These are phyloP conservation scores for Aspergillus saccharolyticus DNA, from an alignment of 495 filamentous ascomycete species.

Conservation along the genomic window DNA sequence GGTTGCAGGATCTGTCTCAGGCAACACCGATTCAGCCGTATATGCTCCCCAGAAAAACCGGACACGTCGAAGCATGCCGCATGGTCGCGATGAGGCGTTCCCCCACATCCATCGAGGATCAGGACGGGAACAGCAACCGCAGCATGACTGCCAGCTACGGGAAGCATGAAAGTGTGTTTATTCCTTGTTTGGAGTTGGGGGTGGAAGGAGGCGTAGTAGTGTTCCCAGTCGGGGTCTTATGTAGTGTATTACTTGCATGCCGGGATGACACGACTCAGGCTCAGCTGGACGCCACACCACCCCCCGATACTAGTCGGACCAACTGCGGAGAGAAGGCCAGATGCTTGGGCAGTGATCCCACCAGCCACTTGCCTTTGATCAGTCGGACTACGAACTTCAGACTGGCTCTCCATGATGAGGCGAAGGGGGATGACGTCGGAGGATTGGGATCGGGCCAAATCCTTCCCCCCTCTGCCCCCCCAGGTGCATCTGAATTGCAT, in stretches of 20 bases:
- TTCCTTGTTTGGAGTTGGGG: slow-evolving; percentile 1
- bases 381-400: slow-evolving; percentile 4
- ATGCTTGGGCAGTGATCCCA: slow-evolving; percentile 17
- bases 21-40: background rate
- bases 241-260: slow-evolving; percentile 21
- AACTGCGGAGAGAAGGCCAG: slow-evolving; percentile 9
- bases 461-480: background rate
- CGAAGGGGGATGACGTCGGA: slow-evolving; percentile 2
- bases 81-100: background rate
- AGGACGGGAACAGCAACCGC: background rate
- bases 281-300: slow-evolving; percentile 25
- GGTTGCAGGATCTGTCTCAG: background rate
- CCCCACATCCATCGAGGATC: background rate
- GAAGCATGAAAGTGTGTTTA: background rate
- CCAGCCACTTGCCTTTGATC: slow-evolving; percentile 16
- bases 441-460: background rate
- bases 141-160: background rate
- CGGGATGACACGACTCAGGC: slow-evolving; percentile 22
- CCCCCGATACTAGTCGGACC: slow-evolving; percentile 18
- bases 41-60: background rate
- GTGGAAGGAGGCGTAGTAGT: slow-evolving; percentile 2
- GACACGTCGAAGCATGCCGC: background rate
- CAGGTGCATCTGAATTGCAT: background rate
- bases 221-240: slow-evolving; percentile 4
- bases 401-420: background rate